phyloP scores from a whole-genome alignment of 208 protist species.

The Trypanosomatidae sp. region DNA sequence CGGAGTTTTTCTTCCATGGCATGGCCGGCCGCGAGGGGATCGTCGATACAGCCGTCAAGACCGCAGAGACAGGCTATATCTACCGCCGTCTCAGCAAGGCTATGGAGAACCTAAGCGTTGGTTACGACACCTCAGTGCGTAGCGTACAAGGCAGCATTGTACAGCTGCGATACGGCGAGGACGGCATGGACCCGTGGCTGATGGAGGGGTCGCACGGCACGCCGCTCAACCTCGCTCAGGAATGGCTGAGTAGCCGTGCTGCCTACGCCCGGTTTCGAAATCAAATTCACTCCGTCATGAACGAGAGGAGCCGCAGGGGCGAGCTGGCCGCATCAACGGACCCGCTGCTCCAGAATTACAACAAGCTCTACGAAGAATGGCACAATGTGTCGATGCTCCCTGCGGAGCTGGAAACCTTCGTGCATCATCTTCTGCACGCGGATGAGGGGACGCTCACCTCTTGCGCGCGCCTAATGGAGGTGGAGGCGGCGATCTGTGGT shows the following conservation, averaged over 20 bases:
- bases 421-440: slow-evolving; percentile 39
- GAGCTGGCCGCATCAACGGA: background rate
- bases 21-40: slow-evolving; percentile 98
- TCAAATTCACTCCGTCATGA: slow-evolving; percentile 5
- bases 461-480: slow-evolving; percentile 25
- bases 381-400: slow-evolving; percentile 60
- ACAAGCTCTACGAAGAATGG: slow-evolving; percentile 20
- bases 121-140: slow-evolving; percentile 99
- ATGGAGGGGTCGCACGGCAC: slow-evolving; percentile 95
- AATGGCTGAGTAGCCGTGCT: slow-evolving; percentile 72
- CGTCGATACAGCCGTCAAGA: slow-evolving; percentile 99
- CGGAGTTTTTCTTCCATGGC: slow-evolving; percentile 99
- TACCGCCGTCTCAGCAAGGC: slow-evolving; percentile 99
- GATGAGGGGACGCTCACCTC: slow-evolving; percentile 23
- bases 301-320: background rate
- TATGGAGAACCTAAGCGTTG: slow-evolving; percentile 98
- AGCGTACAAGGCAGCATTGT: slow-evolving; percentile 94
- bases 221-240: slow-evolving; percentile 81
- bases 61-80: slow-evolving; percentile 99
- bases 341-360: slow-evolving; percentile 11
- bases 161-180: slow-evolving; percentile 99
- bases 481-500: slow-evolving; percentile 11
- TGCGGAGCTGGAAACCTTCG: slow-evolving; percentile 46
- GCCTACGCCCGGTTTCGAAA: slow-evolving; percentile 49
- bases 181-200: slow-evolving; percentile 97